Evolutionary conservation across 169 alveolate genomes (phyloP), one percentile per base, ranked within the genome.

Genomic region (Miamiensis avidus): DNA sequence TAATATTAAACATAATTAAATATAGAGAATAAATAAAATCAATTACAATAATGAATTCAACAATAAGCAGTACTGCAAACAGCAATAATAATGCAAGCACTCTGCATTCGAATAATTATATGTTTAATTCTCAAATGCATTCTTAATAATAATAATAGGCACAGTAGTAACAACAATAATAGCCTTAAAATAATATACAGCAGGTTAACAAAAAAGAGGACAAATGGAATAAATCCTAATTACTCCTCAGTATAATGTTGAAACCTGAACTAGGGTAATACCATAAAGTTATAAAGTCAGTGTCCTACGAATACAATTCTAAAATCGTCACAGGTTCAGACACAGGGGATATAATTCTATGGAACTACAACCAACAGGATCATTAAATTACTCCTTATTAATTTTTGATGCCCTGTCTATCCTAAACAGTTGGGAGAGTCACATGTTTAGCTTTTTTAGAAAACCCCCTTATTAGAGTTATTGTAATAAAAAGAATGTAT

Each of bases 361-460:
- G 69, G 69, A 20, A 49, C 20, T 49, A 49, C 20, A 11, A 11
- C 20, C 20, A 49, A 49, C 20, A 11, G 69, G 69, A 49, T 49
- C 26, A 49, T 49, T 49, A 49, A 49, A 49, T 11, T 49, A 49
- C 20, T 49, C 84, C 84, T 0, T 34, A 34, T 1, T 34, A 33
- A 65, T 79, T 34, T 79, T 79, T 34, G 29, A 49, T 74, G 16
- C 84, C 84, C 29, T 79, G 77, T 11, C 30, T 79, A 32, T 79
- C 84, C 15, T 79, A 79, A 72, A 49, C 84, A 49, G 84, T 79
- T 11, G 84, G 84, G 26, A 4, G 64, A 29, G 76, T 79, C 25
- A 79, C 84, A 0, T 34, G 76, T 29, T 49, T 79, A 49, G 30
- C 29, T n/a, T 29, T 79, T 27, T 49, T 79, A n/a, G 65, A 79